Base-by-base conservation (phyloP, 164 flowering plant species). In the Piper longum region DNA sequence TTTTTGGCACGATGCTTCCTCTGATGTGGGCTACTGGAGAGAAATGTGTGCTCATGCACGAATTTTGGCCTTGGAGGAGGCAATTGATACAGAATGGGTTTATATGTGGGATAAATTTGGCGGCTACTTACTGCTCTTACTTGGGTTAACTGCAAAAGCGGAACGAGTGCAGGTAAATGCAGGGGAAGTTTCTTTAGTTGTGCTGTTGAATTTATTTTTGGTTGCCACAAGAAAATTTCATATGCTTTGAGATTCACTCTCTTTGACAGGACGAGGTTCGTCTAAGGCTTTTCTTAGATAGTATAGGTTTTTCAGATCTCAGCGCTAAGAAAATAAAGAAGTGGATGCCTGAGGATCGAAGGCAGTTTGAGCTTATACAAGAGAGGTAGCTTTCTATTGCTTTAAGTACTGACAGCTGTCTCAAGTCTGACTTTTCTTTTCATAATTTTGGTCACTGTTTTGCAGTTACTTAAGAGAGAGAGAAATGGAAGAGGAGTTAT, bases 51-150 rank as follows among this genome's bases (percentile, higher is more conserved):
- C 96, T 60, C 99, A 95, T 85, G 99, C 99, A 64, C 84, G 98
- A 17, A 91, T 95, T 71, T 78, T 95, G 64, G 95, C 98, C 64
- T 78, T 95, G 64, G 99, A 95, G 73, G 99, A 95, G 80, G 98
- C 99, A 48, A 91, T 95, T 79, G 99, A 95, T 81, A 95, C 96
- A 5, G 99, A 95, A 65, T 95, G 99, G 99, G 98, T 95, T n/a
- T 93, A 89, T 67, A 91, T 95, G 98, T 95, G 99, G 99, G 99
- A 95, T 62, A 91, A 88, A 67, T 95, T 95, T 81, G 99, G 99
- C 58, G 99, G 99, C 66, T 95, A 95, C 80, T 72, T 95, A 66
- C 96, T 95, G 72, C 96, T 95, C 63, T 74, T 91, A 79, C 91
- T 91, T 72, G 96, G 96, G 69, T 82, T 95, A 81, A 91, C 99